Percentiles rank a stretch among this genome's conserved stretches.
Evolutionary conservation across 306 rosid species (phyloP).

Genomic region (Malus asiatica): DNA sequence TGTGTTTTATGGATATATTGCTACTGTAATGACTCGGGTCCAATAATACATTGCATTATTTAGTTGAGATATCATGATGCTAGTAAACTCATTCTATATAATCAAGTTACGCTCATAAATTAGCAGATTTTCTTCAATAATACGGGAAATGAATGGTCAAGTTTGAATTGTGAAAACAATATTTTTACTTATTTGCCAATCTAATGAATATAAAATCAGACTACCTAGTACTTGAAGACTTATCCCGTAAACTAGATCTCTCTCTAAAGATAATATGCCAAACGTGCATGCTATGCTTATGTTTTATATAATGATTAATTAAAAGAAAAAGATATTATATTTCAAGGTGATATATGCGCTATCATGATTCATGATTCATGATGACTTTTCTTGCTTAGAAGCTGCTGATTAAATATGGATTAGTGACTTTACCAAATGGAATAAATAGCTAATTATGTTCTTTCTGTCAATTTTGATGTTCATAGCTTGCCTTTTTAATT

Average conservation of each 20-base stretch:
- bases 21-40: no score
- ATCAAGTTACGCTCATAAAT: no score
- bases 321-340: not conserved
- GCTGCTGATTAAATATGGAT: slow-evolving; percentile 13
- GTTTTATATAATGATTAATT: not conserved
- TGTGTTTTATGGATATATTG: no score
- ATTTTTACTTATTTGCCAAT: no score
- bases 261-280: slow-evolving; percentile 23
- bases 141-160: no score
- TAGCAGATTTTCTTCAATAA: no score
- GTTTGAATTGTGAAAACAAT: no score
- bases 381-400: slow-evolving; percentile 13
- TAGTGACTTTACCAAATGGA: slow-evolving; percentile 22
- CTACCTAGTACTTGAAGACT: no score
- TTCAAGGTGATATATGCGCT: not conserved
- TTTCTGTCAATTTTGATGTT: slow-evolving; percentile 30
- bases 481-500: slow-evolving; percentile 39
- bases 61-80: no score
- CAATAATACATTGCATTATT: no score
- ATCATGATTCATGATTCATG: not conserved
- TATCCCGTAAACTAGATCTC: not conserved
- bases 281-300: slow-evolving; percentile 16
- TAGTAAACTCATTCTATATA: no score
- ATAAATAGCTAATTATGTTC: slow-evolving; percentile 27
- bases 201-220: no score